phyloP scores from a whole-genome alignment of 495 filamentous ascomycete genomes.

The Xanthoparmelia taractica region DNA sequence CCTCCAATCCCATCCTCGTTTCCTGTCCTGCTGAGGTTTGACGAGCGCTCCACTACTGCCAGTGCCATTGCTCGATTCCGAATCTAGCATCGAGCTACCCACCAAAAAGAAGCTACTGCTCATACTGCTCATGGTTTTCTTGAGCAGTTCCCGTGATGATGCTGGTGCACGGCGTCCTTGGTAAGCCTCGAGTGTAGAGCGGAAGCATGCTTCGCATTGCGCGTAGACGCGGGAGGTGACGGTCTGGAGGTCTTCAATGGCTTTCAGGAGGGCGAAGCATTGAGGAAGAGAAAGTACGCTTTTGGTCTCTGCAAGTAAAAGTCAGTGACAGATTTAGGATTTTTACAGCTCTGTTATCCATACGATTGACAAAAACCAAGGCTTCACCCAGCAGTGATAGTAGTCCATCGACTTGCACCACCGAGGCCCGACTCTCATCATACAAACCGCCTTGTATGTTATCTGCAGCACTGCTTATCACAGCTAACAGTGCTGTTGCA shows the following conservation, averaged over 20 bases:
- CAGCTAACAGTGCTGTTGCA: conserved; percentile 61
- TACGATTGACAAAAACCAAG: conserved; percentile 61
- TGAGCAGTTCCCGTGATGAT: conserved; percentile 56
- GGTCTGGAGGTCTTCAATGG: conserved; percentile 74
- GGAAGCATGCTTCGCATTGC: conserved; percentile 64
- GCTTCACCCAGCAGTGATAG: conserved; percentile 79
- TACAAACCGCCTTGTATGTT: conserved; percentile 83
- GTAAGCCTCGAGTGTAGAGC: conserved; percentile 39
- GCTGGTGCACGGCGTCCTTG: conserved; percentile 43
- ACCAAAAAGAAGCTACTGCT: conserved; percentile 60
- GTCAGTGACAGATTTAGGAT: conserved; percentile 1
- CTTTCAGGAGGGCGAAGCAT: conserved; percentile 66
- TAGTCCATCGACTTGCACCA: conserved; percentile 77
- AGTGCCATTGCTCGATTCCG: conserved; percentile 48
- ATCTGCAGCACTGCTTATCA: conserved; percentile 75
- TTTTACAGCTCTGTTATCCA: conserved; percentile 23
- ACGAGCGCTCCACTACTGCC: conserved; percentile 36
- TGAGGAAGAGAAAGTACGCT: conserved; percentile 52
- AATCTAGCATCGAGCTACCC: conserved; percentile 63
- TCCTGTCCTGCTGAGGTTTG: conserved; percentile 22
- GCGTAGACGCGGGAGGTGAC: conserved; percentile 61
- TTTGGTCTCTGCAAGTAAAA: conserved; percentile 32
- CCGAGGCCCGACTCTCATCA: conserved; percentile 66
- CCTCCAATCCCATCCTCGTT: conserved; percentile 85
- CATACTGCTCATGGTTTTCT: conserved; percentile 55